Conservation (phyloP, 2,329 filamentous ascomycete genomes). For the Scortechinia acanthostroma region DNA sequence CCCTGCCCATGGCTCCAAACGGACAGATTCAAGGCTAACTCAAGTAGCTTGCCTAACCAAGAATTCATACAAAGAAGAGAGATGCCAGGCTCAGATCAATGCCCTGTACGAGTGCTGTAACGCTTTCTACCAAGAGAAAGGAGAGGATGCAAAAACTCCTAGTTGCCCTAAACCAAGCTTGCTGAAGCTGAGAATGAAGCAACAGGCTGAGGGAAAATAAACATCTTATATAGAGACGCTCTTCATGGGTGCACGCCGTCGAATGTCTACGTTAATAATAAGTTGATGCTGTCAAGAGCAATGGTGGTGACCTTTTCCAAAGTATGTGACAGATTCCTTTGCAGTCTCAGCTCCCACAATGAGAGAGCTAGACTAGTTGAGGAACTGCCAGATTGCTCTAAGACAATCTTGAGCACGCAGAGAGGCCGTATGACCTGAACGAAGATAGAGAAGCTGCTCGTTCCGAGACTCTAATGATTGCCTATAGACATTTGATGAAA, state of each 20-base stretch:
- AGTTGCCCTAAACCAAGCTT: conserved; percentile 63
- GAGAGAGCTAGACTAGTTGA: conserved; percentile 8
- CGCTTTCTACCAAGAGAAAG: conserved; percentile 57
- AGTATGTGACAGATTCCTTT: background rate
- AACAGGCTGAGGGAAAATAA: conserved; percentile 35
- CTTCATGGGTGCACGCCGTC: no score
- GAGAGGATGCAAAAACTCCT: conserved; percentile 53
- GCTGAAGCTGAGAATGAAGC: conserved; percentile 63
- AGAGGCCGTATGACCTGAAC: conserved; percentile 49
- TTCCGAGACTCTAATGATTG: conserved; percentile 67
- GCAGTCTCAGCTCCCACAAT: background rate
- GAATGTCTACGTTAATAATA: no score
- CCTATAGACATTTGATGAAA: conserved; percentile 42
- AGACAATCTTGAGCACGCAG: conserved; percentile 63
- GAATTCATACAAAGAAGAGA: conserved; percentile 61
- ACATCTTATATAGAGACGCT: no score
- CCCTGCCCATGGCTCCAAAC: conserved; percentile 2
- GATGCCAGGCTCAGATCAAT: conserved; percentile 57
- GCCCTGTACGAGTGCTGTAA: conserved; percentile 70
- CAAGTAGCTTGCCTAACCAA: conserved; percentile 54
- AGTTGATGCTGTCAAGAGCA: no score
- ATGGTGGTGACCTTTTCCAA: no score
- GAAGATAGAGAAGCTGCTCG: conserved; percentile 44
- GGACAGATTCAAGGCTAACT: conserved; percentile 8
- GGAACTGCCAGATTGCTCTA: conserved; percentile 47